Evolutionary conservation across 176 grass and related monocot species (phyloP).

Genomic region (Alopecurus myosuroides): DNA sequence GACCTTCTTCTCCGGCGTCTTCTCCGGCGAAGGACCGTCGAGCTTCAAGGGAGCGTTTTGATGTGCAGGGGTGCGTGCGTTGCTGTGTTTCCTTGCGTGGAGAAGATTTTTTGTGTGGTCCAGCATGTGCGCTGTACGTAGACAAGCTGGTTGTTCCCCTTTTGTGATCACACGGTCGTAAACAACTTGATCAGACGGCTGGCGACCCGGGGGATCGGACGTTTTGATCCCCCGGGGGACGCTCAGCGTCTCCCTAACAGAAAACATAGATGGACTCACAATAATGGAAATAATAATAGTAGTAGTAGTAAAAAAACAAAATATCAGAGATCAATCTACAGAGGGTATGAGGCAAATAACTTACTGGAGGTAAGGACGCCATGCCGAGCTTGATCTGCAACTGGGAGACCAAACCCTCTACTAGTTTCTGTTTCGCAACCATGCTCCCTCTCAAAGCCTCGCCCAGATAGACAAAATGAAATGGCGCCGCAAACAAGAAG

Average conservation of each 20-base stretch:
- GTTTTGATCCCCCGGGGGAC: too few relatives aligned
- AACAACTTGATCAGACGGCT: too few relatives aligned
- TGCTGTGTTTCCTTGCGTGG: too few relatives aligned
- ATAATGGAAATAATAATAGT: not conserved
- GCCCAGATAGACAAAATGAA: not conserved
- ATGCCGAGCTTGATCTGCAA: not conserved
- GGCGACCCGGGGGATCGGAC: too few relatives aligned
- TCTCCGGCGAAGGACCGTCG: too few relatives aligned
- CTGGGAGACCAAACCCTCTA: not conserved
- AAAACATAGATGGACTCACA: not conserved
- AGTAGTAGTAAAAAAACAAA: not conserved
- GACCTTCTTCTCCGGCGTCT: too few relatives aligned
- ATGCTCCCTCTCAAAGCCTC: not conserved
- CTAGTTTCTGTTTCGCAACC: not conserved
- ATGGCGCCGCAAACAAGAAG: not conserved
- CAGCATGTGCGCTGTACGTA: too few relatives aligned
- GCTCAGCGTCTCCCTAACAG: not conserved
- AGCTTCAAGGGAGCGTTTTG: too few relatives aligned
- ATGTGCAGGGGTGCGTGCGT: too few relatives aligned
- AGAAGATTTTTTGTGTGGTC: too few relatives aligned
- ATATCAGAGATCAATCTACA: not conserved
- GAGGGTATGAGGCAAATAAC: not conserved
- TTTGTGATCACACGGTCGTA: too few relatives aligned
- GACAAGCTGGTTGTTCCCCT: too few relatives aligned
- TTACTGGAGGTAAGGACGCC: not conserved